phyloP scores from a whole-genome alignment of 2,329 filamentous ascomycete species.

The Beauveria bassiana region DNA sequence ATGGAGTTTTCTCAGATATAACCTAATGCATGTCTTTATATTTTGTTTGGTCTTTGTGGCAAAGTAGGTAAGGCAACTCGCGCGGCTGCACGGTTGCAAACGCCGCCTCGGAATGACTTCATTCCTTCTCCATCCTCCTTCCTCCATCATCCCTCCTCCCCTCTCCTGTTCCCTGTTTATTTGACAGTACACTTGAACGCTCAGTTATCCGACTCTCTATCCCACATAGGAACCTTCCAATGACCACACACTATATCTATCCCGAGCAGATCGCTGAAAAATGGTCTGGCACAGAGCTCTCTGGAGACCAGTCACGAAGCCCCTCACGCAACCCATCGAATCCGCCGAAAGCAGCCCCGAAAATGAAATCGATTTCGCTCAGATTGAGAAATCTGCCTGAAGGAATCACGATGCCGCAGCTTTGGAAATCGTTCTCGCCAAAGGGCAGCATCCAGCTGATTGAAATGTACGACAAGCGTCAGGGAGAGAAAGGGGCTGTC shows the following conservation, averaged over 20 bases:
- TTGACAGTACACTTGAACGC: not conserved
- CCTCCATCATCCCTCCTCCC: not conserved
- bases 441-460: slow-evolving; percentile 49
- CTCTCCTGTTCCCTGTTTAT: not conserved
- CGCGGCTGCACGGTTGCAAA: not conserved
- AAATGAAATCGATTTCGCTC: slow-evolving; percentile 14
- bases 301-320: not conserved
- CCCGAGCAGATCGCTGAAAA: not conserved
- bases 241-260: not conserved
- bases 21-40: too few relatives aligned
- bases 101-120: not conserved
- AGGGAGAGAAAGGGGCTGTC: slow-evolving; percentile 23
- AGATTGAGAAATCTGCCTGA: slow-evolving; percentile 26
- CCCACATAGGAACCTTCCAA: not conserved
- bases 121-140: not conserved
- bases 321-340: not conserved
- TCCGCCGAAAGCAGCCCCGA: not conserved
- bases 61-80: not conserved
- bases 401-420: slow-evolving; percentile 29
- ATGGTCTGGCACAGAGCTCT: not conserved
- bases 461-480: slow-evolving; percentile 41
- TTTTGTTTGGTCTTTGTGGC: not conserved
- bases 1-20: too few relatives aligned
- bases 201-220: not conserved
- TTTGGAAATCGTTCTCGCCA: slow-evolving; percentile 44